Conservation (phyloP, 2,329 filamentous ascomycete species). For the Colletotrichum sp. region DNA sequence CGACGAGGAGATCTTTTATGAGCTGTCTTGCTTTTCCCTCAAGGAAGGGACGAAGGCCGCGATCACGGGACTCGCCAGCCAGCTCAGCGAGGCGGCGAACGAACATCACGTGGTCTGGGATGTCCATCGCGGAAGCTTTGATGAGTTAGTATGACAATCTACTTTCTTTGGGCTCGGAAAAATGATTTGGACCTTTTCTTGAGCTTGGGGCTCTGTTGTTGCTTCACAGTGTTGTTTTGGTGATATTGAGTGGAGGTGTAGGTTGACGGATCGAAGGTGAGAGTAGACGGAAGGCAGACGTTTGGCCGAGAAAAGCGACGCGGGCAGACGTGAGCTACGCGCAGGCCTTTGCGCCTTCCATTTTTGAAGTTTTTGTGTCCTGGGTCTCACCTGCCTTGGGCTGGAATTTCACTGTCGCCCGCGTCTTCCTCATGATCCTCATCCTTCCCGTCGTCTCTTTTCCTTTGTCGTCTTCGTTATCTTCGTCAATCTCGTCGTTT, state of each 20-base stretch:
- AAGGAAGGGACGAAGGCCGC: rapidly evolving
- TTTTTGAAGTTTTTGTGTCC: too few species aligned
- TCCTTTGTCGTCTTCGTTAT: too few species aligned
- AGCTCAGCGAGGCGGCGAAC: background rate
- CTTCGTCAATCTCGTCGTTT: background rate
- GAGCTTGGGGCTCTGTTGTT: rapidly evolving
- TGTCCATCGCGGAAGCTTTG: background rate
- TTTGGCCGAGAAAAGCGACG: rapidly evolving
- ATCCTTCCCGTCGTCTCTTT: too few species aligned
- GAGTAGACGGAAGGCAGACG: too few species aligned
- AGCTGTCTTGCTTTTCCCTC: rapidly evolving
- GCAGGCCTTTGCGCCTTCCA: background rate
- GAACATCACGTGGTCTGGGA: background rate
- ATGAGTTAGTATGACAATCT: background rate
- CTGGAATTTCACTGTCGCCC: too few species aligned
- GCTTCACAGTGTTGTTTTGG: too few species aligned
- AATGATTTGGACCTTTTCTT: background rate
- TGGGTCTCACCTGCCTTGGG: too few species aligned
- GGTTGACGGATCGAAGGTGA: too few species aligned
- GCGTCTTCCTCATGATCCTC: too few species aligned
- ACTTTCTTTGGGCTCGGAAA: background rate
- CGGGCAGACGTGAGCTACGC: background rate
- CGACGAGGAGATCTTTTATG: too few species aligned
- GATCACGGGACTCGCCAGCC: background rate
- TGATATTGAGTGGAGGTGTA: too few species aligned